Percentiles rank a stretch among this genome's conserved stretches.
Conservation (phyloP, 2,329 filamentous ascomycete species). For the Trichoderma harzianum region DNA sequence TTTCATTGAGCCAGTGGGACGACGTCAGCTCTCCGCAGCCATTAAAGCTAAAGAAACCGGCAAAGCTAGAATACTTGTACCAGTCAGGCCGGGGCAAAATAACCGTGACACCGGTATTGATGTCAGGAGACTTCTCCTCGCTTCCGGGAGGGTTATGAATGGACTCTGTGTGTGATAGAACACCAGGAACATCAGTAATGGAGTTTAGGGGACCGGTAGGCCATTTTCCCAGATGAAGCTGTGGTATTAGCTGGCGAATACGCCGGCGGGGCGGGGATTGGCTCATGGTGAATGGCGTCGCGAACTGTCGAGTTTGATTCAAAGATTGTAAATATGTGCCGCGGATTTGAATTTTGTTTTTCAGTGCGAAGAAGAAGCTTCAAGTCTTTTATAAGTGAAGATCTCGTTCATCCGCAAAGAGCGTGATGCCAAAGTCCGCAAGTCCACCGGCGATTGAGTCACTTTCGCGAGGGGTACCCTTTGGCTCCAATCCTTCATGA, state of each 20-base stretch:
- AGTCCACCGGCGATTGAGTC: background rate
- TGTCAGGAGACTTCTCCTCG: slow-evolving; percentile 43
- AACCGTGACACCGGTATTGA: slow-evolving; percentile 50
- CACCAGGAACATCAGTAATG: slow-evolving; percentile 49
- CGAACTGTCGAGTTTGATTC: background rate
- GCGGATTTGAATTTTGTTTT: too few species aligned
- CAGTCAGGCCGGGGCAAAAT: slow-evolving; percentile 46
- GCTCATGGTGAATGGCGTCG: background rate
- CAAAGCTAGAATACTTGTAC: slow-evolving; percentile 44
- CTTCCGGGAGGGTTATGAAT: slow-evolving; percentile 32
- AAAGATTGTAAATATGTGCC: background rate
- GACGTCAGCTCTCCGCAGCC: slow-evolving; percentile 62
- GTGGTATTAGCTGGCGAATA: slow-evolving; percentile 44
- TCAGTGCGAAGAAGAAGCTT: background rate
- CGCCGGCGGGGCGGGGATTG: slow-evolving; percentile 26
- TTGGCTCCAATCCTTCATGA: background rate
- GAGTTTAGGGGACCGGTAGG: slow-evolving; percentile 45
- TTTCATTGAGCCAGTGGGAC: slow-evolving; percentile 59
- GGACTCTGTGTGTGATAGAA: slow-evolving; percentile 45
- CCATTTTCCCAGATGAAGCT: slow-evolving; percentile 43
- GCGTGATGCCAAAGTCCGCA: background rate
- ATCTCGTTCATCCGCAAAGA: background rate
- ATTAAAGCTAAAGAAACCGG: slow-evolving; percentile 60
- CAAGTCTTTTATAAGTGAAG: background rate
- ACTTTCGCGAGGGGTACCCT: background rate